A percentile compares a stretch with the other conserved stretches of the same genome.
Evolutionary conservation across 345 rosid species (phyloP).

Genomic region (Salix koriyanagi): DNA sequence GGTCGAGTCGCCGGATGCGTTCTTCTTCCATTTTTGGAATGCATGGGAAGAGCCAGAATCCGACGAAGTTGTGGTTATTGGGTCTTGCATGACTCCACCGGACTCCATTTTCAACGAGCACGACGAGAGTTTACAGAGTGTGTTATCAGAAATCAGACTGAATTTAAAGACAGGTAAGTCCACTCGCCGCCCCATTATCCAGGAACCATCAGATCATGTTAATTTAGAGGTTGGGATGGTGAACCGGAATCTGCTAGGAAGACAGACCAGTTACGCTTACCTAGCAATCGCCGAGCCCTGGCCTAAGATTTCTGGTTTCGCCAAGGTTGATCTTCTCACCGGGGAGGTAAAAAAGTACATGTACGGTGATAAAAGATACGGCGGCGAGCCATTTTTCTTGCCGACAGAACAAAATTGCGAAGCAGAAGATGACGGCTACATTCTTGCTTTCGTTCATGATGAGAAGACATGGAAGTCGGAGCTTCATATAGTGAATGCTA

Average conservation of each 20-base stretch:
- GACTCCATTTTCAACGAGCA: constrained; percentile 93
- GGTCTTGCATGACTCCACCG: constrained; percentile 95
- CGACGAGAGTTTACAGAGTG: constrained; percentile 67
- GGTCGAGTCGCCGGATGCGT: constrained; percentile 76
- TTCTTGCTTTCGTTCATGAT: constrained; percentile 74
- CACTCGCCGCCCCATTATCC: constrained; percentile 54
- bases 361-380: constrained; percentile 63
- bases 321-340: constrained; percentile 70
- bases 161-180: constrained; percentile 80
- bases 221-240: constrained; percentile 99
- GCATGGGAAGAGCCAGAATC: constrained; percentile 92
- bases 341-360: constrained; percentile 58
- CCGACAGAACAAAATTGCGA: constrained; percentile 37
- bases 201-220: constrained; percentile 44
- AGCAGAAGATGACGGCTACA: constrained; percentile 74
- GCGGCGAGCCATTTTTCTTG: constrained; percentile 85
- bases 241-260: constrained; percentile 69
- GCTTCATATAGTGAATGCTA: constrained; percentile 71
- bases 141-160: constrained; percentile 75
- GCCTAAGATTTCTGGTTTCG: constrained; percentile 90
- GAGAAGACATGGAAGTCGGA: constrained; percentile 77
- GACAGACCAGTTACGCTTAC: constrained; percentile 67
- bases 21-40: constrained; percentile 93
- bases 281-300: constrained; percentile 91
- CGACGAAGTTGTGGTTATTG: constrained; percentile 81